Base-by-base conservation (phyloP, 2,329 filamentous ascomycete species). In the Xylariaceae sp. region DNA sequence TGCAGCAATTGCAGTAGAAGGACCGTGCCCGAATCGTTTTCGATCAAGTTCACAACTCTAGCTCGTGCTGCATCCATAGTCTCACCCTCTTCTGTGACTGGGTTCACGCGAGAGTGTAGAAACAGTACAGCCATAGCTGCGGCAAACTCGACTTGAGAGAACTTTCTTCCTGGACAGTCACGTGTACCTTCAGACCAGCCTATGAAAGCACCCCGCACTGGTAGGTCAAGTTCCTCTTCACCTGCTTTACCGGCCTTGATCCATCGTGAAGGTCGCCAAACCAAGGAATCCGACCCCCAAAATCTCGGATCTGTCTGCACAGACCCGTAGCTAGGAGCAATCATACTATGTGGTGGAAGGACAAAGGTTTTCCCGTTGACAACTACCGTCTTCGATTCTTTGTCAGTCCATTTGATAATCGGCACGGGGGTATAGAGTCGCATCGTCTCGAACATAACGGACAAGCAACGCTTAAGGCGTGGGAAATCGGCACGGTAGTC, bases 361-460 rank as follows among this genome's bases (percentile, higher is more conserved):
- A 40, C 15, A 5, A 65, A n/a, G n/a, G n/a, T n/a, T n/a, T n/a
- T n/a, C n/a, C n/a, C n/a, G n/a, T n/a, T n/a, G n/a, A n/a, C n/a
- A n/a, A n/a, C n/a, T n/a, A n/a, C n/a, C n/a, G n/a, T 2, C 0
- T 52, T 60, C 24, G 51, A 61, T 1, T 49, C 52, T 0, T 53
- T 55, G 2, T 29, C 53, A 3, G 64, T 67, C 63, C 62, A 69
- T 29, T 70, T 68, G 18, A 57, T 40, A 0, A 59, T 15, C 1
- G 64, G 59, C 0, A 75, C 66, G 0, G 72, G 70, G 0, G 67
- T 65, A 44, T 74, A 77, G 0, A 78, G 64, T 5, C 75, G 73
- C 5, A 78, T 52, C 1, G 72, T 75, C 61, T 80, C 77, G 26
- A 70, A 67, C 67, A 79, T 59, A 2, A 75, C 58, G 1, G 74